These are phyloP conservation scores for Nitzschia inconspicua DNA, from an alignment of 108 stramenopile genomes.

Conservation along the genomic window DNA sequence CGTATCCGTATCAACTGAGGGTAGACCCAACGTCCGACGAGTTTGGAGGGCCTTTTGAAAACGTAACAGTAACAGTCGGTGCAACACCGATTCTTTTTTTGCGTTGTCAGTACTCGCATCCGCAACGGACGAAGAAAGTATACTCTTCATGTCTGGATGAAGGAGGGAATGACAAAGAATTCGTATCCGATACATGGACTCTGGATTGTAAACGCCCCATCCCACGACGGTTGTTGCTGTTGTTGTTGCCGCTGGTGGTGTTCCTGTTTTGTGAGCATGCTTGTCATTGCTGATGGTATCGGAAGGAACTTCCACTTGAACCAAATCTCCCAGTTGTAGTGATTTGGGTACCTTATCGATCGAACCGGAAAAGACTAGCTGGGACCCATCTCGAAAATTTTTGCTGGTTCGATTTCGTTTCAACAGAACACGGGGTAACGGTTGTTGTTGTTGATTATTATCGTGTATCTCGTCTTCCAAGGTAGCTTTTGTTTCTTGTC, in stretches of 20 bases:
- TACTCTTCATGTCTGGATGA: conserved; percentile 34
- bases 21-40: conserved; percentile 34
- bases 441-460: no score
- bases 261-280: conserved; percentile 8
- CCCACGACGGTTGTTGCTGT: conserved; percentile 53
- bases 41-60: conserved; percentile 55
- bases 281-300: conserved; percentile 20
- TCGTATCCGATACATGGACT: conserved; percentile 78
- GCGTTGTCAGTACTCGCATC: conserved; percentile 4
- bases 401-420: conserved; percentile 70
- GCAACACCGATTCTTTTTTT: conserved; percentile 9
- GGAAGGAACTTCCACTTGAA: conserved; percentile 51
- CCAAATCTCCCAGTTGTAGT: conserved; percentile 40
- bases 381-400: conserved; percentile 71
- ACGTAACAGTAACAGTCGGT: conserved; percentile 47
- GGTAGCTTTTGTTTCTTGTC: no score
- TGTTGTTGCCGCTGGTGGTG: conserved; percentile 9
- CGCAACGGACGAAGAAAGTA: conserved; percentile 5
- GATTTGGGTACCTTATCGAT: conserved; percentile 38
- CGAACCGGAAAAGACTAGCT: conserved; percentile 65
- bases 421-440: conserved; percentile 49
- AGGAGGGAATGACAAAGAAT: conserved; percentile 63
- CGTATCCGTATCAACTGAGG: conserved; percentile 51
- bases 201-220: conserved; percentile 84
- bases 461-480: no score